These are phyloP conservation scores for Fragaria iinumae DNA, from an alignment of 306 rosid species.

Conservation along the genomic window DNA sequence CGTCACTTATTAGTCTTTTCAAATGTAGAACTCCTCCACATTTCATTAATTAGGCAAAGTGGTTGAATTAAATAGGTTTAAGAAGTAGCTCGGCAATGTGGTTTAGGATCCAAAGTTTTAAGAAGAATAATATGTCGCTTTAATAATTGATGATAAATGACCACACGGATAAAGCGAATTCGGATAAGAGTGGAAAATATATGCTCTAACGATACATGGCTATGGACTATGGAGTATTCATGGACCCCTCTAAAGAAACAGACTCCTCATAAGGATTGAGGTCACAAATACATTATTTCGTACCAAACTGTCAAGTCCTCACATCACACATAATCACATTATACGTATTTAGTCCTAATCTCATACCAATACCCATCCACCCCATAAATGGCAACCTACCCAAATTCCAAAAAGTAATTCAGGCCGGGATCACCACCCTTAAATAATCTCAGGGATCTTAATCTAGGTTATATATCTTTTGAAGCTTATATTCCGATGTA, in stretches of 20 bases:
- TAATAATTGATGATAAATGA: constrained; percentile 64
- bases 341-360: constrained; percentile 3
- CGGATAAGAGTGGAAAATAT: constrained; percentile 43
- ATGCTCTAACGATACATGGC: not conserved
- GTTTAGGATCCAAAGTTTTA: constrained; percentile 35
- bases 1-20: not conserved
- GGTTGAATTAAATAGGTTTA: not conserved
- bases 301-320: constrained; percentile 32
- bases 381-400: constrained; percentile 40
- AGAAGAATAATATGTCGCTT: constrained; percentile 48
- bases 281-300: constrained; percentile 31
- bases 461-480: not conserved
- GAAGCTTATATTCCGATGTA: not conserved
- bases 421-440: not conserved
- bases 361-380: constrained; percentile 34
- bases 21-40: not conserved
- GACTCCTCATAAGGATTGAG: constrained; percentile 35
- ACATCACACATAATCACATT: constrained; percentile 25
- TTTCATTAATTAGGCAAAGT: not conserved
- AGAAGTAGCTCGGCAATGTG: constrained; percentile 14
- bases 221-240: constrained; percentile 9
- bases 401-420: constrained; percentile 6
- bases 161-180: constrained; percentile 49
- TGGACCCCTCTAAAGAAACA: constrained; percentile 38
- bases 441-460: not conserved